Conservation (phyloP, 169 alveolate genomes). For the Plasmodium knowlesi region DNA sequence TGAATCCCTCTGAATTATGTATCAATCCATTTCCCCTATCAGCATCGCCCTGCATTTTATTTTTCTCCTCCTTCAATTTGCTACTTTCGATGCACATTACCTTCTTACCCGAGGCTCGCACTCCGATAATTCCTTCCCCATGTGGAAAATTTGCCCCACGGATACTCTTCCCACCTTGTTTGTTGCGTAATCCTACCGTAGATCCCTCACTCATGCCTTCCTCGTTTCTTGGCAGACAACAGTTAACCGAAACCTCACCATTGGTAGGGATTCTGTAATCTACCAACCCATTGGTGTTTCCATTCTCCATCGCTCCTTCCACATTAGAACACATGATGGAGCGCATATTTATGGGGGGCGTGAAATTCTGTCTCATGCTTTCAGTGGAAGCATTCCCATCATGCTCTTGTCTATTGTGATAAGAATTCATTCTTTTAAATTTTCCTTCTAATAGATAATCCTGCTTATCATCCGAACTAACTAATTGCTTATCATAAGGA, state of each 20-base stretch:
- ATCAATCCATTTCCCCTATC: neutral
- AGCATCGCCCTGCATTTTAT: neutral
- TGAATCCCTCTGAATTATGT: neutral
- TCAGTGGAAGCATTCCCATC: neutral
- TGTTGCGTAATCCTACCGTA: neutral
- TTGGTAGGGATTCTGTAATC: neutral
- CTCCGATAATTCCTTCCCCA: neutral
- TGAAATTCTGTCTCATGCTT: neutral
- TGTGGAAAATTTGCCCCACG: neutral
- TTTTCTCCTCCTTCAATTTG: neutral
- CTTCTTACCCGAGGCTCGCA: neutral
- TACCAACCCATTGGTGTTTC: neutral
- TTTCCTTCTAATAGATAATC: neutral
- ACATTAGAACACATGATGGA: slow-evolving; percentile 15
- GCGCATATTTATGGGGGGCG: neutral
- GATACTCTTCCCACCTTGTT: neutral
- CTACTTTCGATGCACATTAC: neutral
- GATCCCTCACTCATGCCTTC: neutral
- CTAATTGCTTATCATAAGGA: neutral
- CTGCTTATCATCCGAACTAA: neutral
- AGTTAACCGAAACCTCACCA: neutral
- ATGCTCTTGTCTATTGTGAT: neutral
- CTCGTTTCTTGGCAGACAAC: neutral
- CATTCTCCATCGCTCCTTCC: neutral
- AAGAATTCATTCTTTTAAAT: neutral